phyloP scores from a whole-genome alignment of 176 grass and related monocot genomes.

The Rhynchospora tenuis region DNA sequence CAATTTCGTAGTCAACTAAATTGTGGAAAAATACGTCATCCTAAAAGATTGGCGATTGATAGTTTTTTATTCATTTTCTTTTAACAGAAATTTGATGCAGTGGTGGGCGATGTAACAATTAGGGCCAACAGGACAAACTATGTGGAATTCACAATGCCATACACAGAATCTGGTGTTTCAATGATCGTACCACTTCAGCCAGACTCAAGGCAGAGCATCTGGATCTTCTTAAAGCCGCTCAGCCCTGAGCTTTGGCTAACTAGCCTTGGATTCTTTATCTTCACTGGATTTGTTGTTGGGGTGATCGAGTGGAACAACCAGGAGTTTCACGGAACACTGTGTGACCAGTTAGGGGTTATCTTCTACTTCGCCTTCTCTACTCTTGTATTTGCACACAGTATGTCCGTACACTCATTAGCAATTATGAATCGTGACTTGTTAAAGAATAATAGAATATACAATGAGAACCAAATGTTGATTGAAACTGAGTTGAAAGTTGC shows the following conservation, averaged over 20 bases:
- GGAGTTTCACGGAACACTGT: neutral
- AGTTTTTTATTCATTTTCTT: neutral
- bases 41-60: too few relatives aligned
- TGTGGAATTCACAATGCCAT: conserved; percentile 55
- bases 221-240: conserved; percentile 50
- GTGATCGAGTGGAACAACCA: conserved; percentile 14
- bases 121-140: conserved; percentile 20
- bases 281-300: conserved; percentile 26
- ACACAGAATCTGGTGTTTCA: conserved; percentile 33
- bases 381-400: conserved; percentile 36
- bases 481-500: too few relatives aligned
- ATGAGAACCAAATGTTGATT: too few relatives aligned
- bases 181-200: conserved; percentile 30
- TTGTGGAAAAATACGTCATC: too few relatives aligned
- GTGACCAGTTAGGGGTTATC: conserved; percentile 27
- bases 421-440: neutral
- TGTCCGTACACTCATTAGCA: neutral
- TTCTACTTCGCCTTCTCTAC: conserved; percentile 39
- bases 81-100: conserved; percentile 41
- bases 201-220: conserved; percentile 1
- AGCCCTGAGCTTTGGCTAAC: conserved; percentile 33
- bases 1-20: too few relatives aligned
- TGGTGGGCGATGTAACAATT: conserved; percentile 50
- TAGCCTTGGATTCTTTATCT: conserved; percentile 20
- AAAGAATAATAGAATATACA: too few relatives aligned